Base-by-base conservation (phyloP, 768 basidiomycete species). In the Podaxis sp. region DNA sequence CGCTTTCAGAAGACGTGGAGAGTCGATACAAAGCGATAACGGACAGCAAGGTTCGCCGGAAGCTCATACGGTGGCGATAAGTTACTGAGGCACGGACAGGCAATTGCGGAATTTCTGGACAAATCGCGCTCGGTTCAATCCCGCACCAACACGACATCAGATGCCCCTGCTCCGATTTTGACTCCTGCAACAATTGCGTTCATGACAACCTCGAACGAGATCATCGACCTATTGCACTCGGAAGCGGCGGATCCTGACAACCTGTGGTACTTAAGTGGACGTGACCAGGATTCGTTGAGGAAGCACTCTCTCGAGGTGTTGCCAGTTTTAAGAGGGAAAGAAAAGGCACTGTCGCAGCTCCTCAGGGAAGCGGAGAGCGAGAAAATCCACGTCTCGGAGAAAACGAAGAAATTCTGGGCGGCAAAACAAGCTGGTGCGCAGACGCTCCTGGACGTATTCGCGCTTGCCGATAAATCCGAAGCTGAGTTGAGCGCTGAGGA, bases 111-210 rank as follows among this genome's bases (percentile, higher is more conserved):
- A 61, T 92, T 95, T 71, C 79, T 96, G 51, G 93, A 95, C 76
- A 88, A 88, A 72, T 92, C 93, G 13, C 86, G 94, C 52, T 91
- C 87, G 1, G 74, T 83, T 13, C 74, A 80, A 60, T 91, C 90
- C 8, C 83, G 79, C 49, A 88, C 89, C 3, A 83, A 87, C 67
- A 88, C 91, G 4, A 89, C 86, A 2, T 90, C 90, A 0, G 70
- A 76, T 12, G 85, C 88, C 1, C 93, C 93, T 0, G 90, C 93
- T 0, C 92, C 92, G 0, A 78, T 84, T 0, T 78, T 95, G 24
- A 80, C 88, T 17, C 93, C 93, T 1, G 92, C 93, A 0, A 94
- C 93, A 2, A 85, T 94, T 64, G 88, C 86, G n/a, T 84, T 88
- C 69, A 74, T 79, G 57, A 72, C 77, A n/a, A 75, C 73, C 11